These are phyloP conservation scores for Neospora caninum DNA, from an alignment of 169 alveolate species.

Conservation along the genomic window DNA sequence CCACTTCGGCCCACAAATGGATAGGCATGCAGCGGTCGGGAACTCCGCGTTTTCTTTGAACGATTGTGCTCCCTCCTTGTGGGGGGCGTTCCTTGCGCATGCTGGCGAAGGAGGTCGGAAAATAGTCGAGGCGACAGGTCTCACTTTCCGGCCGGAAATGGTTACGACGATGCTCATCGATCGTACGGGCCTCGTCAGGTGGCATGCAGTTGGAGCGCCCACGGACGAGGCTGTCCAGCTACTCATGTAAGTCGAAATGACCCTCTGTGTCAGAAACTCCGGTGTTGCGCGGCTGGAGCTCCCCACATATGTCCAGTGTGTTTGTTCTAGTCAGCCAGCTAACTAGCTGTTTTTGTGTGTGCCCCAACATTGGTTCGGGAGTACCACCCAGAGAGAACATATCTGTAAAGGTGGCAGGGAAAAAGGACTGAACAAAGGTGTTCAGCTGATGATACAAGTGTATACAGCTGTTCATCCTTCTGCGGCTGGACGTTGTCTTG, in stretches of 20 bases:
- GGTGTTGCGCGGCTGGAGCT: neutral
- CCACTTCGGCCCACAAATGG: neutral
- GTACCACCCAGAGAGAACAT: too few relatives aligned
- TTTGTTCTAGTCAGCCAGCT: neutral
- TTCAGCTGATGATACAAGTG: too few relatives aligned
- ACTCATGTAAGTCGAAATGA: constrained; percentile 54
- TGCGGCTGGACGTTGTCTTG: too few relatives aligned
- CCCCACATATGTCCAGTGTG: neutral
- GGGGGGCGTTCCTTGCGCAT: constrained; percentile 10
- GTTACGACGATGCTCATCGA: constrained; percentile 60
- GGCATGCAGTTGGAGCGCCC: constrained; percentile 66
- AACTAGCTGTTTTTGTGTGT: too few relatives aligned
- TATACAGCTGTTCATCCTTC: too few relatives aligned
- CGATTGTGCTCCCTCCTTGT: neutral
- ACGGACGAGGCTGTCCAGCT: constrained; percentile 64
- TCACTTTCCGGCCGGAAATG: constrained; percentile 6
- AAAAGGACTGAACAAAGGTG: too few relatives aligned
- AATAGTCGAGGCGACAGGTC: constrained; percentile 17
- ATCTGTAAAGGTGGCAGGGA: too few relatives aligned
- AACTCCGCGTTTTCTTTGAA: neutral
- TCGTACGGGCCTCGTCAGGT: constrained; percentile 54
- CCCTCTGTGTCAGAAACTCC: neutral
- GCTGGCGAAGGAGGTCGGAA: constrained; percentile 14
- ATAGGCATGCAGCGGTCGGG: neutral
- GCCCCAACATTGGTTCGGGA: too few relatives aligned